Evolutionary conservation across 768 basidiomycete genomes (phyloP), one percentile per base, ranked within the genome.

Genomic region (Atractiella rhizophila): DNA sequence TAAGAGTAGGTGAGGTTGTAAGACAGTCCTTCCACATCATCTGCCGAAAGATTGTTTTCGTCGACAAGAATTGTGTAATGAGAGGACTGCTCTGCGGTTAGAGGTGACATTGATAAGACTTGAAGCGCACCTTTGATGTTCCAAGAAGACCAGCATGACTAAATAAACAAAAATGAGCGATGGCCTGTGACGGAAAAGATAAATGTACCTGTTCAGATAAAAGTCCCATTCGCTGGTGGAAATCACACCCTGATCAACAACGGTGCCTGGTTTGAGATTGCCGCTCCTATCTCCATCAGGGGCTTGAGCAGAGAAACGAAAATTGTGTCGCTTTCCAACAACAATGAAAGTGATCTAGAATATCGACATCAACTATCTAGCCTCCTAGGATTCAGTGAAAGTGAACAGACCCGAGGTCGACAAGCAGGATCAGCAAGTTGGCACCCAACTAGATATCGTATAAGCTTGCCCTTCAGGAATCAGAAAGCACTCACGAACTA

Each of bases 11-110:
- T 71, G 12, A 64, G 58, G 40, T 69, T 63, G 52, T 81, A 68
- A 0, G 75, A 70, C 2, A 77, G 73, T 44, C 71, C 64, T 53
- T 83, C 80, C 10, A 81, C 60, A 13, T 69, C 68, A 54, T 85
- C 73, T 1, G 77, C 72, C 2, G 59, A 59, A n/a, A 80, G 61
- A 3, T 43, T 53, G 52, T 68, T 72, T 59, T 83, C 78, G 56
- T 82, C 79, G 54, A 48, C 19, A 10, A 50, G 29, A 18, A 35
- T n/a, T n/a, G n/a, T n/a, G n/a, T n/a, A n/a, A n/a, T n/a, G n/a
- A n/a, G n/a, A n/a, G n/a, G n/a, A n/a, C n/a, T n/a, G n/a, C n/a
- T n/a, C n/a, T n/a, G n/a, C n/a, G n/a, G n/a, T n/a, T n/a, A n/a
- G n/a, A n/a, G n/a, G n/a, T n/a, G n/a, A n/a, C n/a, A n/a, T n/a